Conservation (phyloP, 140 eudicot genomes). For the Anethum foeniculum region DNA sequence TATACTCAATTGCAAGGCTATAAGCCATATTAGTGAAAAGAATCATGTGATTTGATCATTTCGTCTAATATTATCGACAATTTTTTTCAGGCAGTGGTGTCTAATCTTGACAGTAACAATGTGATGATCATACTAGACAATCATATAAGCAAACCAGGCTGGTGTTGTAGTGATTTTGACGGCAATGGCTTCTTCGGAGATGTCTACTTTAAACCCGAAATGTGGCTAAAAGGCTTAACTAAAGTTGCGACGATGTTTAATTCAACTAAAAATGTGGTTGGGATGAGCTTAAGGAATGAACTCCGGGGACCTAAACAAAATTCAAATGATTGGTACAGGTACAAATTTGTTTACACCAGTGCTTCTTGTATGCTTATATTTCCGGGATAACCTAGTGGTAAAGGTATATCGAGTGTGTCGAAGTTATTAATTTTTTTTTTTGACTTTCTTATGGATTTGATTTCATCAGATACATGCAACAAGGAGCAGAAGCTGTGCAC, state of each 20-base stretch:
- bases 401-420: background rate
- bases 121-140: constrained; percentile 71
- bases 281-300: constrained; percentile 89
- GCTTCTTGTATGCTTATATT: background rate
- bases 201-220: constrained; percentile 59
- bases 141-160: constrained; percentile 82
- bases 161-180: constrained; percentile 88
- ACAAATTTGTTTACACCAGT: background rate
- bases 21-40: no score
- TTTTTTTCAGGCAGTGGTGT: constrained; percentile 71
- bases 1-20: no score
- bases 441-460: background rate
- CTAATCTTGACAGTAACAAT: constrained; percentile 55
- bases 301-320: constrained; percentile 69
- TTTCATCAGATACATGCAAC: constrained; percentile 66
- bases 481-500: constrained; percentile 84
- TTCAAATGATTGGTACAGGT: constrained; percentile 83
- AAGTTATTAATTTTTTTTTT: no score
- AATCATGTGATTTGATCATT: no score
- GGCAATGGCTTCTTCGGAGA: constrained; percentile 97
- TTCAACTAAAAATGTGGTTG: constrained; percentile 49
- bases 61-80: background rate
- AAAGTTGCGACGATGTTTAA: constrained; percentile 71
- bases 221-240: constrained; percentile 66
- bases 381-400: background rate